A percentile compares a stretch with the other conserved stretches of the same genome.
phyloP scores from a whole-genome alignment of 495 filamentous ascomycete genomes.

The Penicillium robsamsonii region DNA sequence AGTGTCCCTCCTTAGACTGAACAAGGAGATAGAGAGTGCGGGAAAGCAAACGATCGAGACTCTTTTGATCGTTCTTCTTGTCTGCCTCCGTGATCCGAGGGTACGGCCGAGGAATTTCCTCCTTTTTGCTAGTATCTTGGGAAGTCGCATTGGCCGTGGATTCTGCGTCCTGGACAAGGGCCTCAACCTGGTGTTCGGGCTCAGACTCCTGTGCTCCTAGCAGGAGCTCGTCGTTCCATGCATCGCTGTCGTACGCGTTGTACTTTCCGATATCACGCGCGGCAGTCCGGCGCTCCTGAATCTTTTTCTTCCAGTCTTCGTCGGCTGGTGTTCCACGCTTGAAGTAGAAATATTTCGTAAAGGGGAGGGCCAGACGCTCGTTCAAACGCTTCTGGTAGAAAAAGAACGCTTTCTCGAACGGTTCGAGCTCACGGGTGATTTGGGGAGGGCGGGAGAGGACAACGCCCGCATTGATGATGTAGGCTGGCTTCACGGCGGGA shows the following conservation, averaged over 20 bases:
- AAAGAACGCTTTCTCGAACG: slow-evolving; percentile 89
- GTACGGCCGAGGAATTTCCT: slow-evolving; percentile 69
- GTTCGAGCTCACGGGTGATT: slow-evolving; percentile 75
- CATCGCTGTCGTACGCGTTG: slow-evolving; percentile 70
- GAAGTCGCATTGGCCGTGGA: slow-evolving; percentile 61
- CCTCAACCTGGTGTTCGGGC: slow-evolving; percentile 59
- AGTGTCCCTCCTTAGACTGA: slow-evolving; percentile 60
- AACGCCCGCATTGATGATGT: slow-evolving; percentile 72
- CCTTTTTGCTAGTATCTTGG: slow-evolving; percentile 59
- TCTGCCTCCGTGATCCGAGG: slow-evolving; percentile 77
- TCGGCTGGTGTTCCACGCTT: slow-evolving; percentile 83
- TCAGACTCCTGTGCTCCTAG: slow-evolving; percentile 63
- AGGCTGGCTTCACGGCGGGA: slow-evolving; percentile 44
- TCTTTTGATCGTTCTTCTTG: slow-evolving; percentile 64
- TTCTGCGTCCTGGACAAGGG: slow-evolving; percentile 75
- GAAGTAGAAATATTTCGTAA: slow-evolving; percentile 93
- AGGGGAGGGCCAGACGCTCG: slow-evolving; percentile 85
- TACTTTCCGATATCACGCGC: slow-evolving; percentile 86
- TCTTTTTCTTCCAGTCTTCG: slow-evolving; percentile 87
- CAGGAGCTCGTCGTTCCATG: slow-evolving; percentile 92
- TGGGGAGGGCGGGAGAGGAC: slow-evolving; percentile 86
- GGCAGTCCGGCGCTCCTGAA: slow-evolving; percentile 67
- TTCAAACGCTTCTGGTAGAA: slow-evolving; percentile 97
- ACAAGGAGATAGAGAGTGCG: slow-evolving; percentile 86
- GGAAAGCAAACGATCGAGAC: slow-evolving; percentile 73